Conservation (phyloP, 208 protist genomes). For the Leishmania turanica region DNA sequence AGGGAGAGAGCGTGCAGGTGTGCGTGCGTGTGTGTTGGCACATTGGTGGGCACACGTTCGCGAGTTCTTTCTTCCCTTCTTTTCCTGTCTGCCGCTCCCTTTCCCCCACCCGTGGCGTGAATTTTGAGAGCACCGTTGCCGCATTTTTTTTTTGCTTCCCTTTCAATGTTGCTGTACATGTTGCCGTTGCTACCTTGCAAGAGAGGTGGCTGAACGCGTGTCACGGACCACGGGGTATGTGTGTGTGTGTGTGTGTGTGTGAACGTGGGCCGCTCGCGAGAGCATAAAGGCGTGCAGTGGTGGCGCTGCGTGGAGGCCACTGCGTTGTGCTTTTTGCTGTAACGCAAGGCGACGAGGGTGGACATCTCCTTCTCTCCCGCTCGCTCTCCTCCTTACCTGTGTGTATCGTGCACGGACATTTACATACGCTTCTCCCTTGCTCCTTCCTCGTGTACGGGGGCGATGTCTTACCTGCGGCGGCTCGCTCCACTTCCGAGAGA, state of each 20-base stretch:
- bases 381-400: neutral
- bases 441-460: neutral
- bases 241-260: too few relatives aligned
- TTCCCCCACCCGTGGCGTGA: neutral
- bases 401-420: neutral
- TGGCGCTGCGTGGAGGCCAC: neutral
- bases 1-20: neutral
- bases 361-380: neutral
- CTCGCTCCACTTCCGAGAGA: neutral
- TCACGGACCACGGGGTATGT: neutral
- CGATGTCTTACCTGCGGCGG: neutral
- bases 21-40: neutral
- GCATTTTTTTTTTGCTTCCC: neutral
- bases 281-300: neutral
- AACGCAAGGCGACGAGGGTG: neutral
- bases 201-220: neutral
- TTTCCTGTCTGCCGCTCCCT: neutral
- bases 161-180: neutral
- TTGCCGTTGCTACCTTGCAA: neutral
- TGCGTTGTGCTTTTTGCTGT: neutral
- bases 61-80: neutral
- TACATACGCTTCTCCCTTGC: neutral
- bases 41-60: neutral
- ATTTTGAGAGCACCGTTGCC: neutral
- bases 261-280: neutral